Base-by-base conservation (phyloP, 495 filamentous ascomycete genomes). In the Aspergillus egyptiacus region DNA sequence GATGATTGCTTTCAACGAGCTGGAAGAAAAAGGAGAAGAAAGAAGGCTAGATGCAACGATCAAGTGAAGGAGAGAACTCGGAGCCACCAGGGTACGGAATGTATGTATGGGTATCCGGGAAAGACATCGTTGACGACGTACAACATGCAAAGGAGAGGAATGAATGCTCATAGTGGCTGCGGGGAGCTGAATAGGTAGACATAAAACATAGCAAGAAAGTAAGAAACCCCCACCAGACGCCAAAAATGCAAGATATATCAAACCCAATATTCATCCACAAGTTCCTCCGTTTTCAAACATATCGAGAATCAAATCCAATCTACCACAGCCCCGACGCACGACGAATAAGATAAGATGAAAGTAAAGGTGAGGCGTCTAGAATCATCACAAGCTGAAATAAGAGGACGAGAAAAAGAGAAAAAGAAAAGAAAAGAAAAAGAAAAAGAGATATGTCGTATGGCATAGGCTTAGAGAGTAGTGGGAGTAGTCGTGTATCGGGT, bases 201-300 rank as follows among this genome's bases (percentile, higher is more conserved):
- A 60, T 36, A 51, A 44, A 44, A 28, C 43, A 37, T 39, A 54
- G 38, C 46, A 55, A 35, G 46, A 44, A 37, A 53, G 51, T 47
- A 33, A 51, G 4, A 43, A 54, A 51, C 15, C 17, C 38, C 66
- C 61, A 55, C 67, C 65, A 65, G 66, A 69, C 69, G 63, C 69
- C 69, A 61, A 51, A 66, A 59, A 72, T 72, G 69, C 69, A 72
- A 69, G 57, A 63, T 67, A 63, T 61, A 62, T 58, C 57, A 36
- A 24, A 56, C 60, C 52, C 52, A 41, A 54, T 44, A 39, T 47
- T 51, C 46, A 40, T 57, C 56, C 49, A 43, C 38, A 35, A 41
- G 48, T 47, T 23, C 51, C 30, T 46, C 37, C 25, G 36, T 55
- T 51, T 48, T 47, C 39, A 38, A 48, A 58, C 28, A 13, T 3